Conservation (phyloP, 208 protist genomes). For the Angomonas deanei region DNA sequence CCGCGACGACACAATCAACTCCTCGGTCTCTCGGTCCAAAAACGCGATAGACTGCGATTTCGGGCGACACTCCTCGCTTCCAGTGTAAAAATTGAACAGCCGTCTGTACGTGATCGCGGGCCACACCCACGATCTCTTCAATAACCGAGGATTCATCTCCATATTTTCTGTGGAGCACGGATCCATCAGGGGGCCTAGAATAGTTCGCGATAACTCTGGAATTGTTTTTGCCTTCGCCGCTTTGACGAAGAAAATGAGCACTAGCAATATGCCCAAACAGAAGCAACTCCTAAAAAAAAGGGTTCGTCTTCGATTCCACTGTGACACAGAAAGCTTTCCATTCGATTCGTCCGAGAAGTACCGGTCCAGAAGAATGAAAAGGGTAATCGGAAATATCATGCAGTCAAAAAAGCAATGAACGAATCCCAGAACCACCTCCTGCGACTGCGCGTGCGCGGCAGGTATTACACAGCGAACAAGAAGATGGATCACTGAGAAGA, state of each 20-base stretch:
- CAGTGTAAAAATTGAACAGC: slow-evolving; percentile 38
- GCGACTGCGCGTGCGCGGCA: slow-evolving; percentile 27
- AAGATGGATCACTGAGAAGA: slow-evolving; percentile 6
- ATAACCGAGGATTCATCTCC: slow-evolving; percentile 16
- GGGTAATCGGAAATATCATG: background rate
- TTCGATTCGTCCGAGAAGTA: too few species aligned
- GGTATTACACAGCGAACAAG: slow-evolving; percentile 21
- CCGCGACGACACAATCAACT: slow-evolving; percentile 31
- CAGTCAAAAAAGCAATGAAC: slow-evolving; percentile 13
- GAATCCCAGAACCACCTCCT: slow-evolving; percentile 38
- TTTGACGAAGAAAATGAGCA: slow-evolving; percentile 2
- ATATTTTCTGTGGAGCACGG: slow-evolving; percentile 31
- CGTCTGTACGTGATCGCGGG: slow-evolving; percentile 28
- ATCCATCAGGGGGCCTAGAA: slow-evolving; percentile 29
- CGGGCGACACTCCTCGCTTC: slow-evolving; percentile 23
- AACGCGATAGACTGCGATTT: slow-evolving; percentile 19
- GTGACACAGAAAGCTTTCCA: too few species aligned
- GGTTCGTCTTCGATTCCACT: background rate
- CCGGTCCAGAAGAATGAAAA: background rate
- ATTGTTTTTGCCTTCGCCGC: slow-evolving; percentile 9
- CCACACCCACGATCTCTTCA: slow-evolving; percentile 28
- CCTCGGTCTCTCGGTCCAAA: slow-evolving; percentile 21
- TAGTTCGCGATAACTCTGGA: slow-evolving; percentile 16
- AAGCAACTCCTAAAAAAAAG: background rate
- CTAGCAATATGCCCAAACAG: background rate